A percentile compares a stretch with the other conserved stretches of the same genome.
Evolutionary conservation across 2,329 filamentous ascomycete species (phyloP).

Genomic region (Ascochyta lentis): DNA sequence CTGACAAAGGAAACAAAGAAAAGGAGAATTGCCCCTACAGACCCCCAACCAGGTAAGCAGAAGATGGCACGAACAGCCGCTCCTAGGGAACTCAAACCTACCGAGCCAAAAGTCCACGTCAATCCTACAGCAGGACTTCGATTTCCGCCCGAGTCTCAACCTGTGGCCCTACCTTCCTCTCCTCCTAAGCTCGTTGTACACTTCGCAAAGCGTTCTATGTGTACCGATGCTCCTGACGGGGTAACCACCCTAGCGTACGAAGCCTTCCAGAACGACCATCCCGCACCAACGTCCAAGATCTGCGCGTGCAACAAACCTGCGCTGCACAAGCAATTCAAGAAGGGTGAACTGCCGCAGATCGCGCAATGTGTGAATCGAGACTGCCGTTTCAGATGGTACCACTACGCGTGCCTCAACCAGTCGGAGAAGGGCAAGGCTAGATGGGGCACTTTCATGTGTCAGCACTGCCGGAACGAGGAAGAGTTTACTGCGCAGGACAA

Average conservation of each 20-base stretch:
- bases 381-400: constrained; percentile 28
- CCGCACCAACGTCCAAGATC: constrained; percentile 12
- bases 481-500: constrained; percentile 1
- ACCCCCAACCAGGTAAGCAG: neutral
- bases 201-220: neutral
- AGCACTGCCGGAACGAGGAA: constrained; percentile 16
- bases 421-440: constrained; percentile 19
- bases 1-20: neutral
- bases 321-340: constrained; percentile 1
- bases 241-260: neutral
- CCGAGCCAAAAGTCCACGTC: neutral
- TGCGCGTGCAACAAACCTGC: constrained; percentile 29
- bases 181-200: neutral
- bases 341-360: constrained; percentile 5
- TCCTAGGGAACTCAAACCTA: neutral
- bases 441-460: constrained; percentile 18
- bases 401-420: constrained; percentile 30
- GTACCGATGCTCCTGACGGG: neutral
- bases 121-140: neutral
- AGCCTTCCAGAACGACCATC: neutral
- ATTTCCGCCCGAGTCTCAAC: neutral
- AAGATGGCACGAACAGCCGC: neutral
- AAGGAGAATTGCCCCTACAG: neutral
- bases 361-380: constrained; percentile 24
- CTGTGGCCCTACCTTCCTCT: neutral